Evolutionary conservation across 345 rosid species (phyloP), one percentile per base, ranked within the genome.

Genomic region (Pugionium dolabratum): DNA sequence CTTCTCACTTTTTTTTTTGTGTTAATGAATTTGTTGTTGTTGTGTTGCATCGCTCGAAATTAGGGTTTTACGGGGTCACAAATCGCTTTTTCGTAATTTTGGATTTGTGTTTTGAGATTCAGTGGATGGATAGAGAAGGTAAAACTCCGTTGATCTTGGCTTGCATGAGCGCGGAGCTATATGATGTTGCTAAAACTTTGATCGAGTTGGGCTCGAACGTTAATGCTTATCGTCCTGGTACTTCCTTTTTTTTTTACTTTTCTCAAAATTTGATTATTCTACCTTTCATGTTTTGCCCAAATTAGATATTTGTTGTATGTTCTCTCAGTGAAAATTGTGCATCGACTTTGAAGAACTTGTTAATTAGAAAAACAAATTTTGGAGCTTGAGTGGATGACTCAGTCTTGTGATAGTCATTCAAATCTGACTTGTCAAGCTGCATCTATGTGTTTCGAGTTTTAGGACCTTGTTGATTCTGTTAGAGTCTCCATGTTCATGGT

Each of bases 81-180:
- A 9, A 9, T 5, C 8, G 11, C 9, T 4, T 37, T 18, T 43
- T 18, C 9, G 8, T 11, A 7, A 64, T 11, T 28, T 0, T 67
- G 18, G 54, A 54, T 46, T 44, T 35, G 34, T 59, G 50, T 10
- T 25, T 41, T 29, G 37, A 27, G 51, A n/a, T 55, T 41, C 80
- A 94, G 99, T 94, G 95, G 93, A 74, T 82, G 34, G 97, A 94
- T 79, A 85, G 68, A 77, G 97, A 94, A 59, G 97, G 91, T 25
- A 94, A 94, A 77, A 94, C 99, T 37, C 90, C 99, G 2, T 74
- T 95, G 85, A 95, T 95, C 4, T 50, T 76, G 64, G 96, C 95
- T 27, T 91, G 87, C 64, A 69, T 89, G 96, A 85, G 80, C 57
- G 68, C 91, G 3, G 83, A 79, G 75, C 86, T 80, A 6, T 73